A percentile compares a stretch with the other conserved stretches of the same genome.
Evolutionary conservation across 108 stramenopile species (phyloP).

Genomic region (Mediolabrus comicus): DNA sequence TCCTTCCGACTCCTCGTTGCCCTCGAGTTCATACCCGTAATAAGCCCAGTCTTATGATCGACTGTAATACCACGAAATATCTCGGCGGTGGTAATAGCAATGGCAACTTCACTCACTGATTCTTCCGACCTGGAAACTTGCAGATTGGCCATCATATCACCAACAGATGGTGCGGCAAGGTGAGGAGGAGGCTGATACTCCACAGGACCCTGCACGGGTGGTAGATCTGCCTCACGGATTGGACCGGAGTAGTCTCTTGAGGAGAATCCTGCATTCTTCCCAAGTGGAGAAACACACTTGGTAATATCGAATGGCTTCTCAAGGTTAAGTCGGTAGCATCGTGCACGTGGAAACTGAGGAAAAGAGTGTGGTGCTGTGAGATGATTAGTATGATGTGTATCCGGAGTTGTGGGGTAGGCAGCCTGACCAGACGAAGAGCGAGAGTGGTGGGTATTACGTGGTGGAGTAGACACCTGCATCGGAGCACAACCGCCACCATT

Average conservation of each 20-base stretch:
- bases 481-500: not conserved
- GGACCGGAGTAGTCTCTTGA: constrained; percentile 36
- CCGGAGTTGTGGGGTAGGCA: not conserved
- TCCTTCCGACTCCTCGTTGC: constrained; percentile 69
- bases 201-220: constrained; percentile 26
- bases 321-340: constrained; percentile 83
- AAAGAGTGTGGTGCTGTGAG: not conserved
- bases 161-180: not conserved
- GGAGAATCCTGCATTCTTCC: not conserved
- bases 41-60: constrained; percentile 64
- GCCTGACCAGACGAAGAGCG: not conserved
- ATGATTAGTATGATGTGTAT: not conserved
- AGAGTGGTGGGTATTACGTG: not conserved
- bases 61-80: constrained; percentile 87
- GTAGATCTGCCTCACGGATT: constrained; percentile 28
- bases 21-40: constrained; percentile 71
- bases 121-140: constrained; percentile 32
- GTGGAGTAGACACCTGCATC: not conserved
- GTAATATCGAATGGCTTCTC: constrained; percentile 48
- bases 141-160: constrained; percentile 21
- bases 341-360: constrained; percentile 32
- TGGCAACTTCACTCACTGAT: constrained; percentile 25
- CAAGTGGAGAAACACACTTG: constrained; percentile 6
- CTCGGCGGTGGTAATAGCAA: constrained; percentile 77
- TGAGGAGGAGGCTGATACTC: constrained; percentile 41